phyloP scores from a whole-genome alignment of 768 basidiomycete genomes.

The Boletellus emodensis region DNA sequence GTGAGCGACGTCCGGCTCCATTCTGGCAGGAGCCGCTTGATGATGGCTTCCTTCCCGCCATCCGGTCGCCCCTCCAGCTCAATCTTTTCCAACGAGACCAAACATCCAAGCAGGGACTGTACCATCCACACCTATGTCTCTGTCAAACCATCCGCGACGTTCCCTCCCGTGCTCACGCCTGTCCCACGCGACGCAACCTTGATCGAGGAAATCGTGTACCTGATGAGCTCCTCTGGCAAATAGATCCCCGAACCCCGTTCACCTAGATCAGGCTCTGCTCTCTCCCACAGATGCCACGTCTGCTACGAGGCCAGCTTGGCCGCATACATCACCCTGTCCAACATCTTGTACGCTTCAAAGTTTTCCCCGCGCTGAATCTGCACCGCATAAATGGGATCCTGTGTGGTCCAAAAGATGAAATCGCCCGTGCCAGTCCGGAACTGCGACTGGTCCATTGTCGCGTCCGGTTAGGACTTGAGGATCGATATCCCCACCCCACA shows the following conservation, averaged over 20 bases:
- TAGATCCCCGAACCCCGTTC: conserved; percentile 85
- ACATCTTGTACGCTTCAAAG: conserved; percentile 69
- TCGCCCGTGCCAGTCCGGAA: conserved; percentile 80
- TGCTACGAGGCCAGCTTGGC: conserved; percentile 81
- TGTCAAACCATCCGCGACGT: conserved; percentile 60
- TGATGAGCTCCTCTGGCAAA: conserved; percentile 86
- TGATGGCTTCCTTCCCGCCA: conserved; percentile 71
- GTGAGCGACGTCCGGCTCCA: conserved; percentile 86
- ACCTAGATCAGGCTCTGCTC: conserved; percentile 63
- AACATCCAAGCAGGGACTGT: conserved; percentile 65
- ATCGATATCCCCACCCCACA: conserved; percentile 86
- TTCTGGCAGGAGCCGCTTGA: conserved; percentile 86
- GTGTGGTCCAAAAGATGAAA: conserved; percentile 85
- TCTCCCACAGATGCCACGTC: conserved; percentile 74
- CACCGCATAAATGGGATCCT: conserved; percentile 65
- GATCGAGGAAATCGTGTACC: conserved; percentile 79
- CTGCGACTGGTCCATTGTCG: conserved; percentile 65
- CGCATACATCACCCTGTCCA: conserved; percentile 80
- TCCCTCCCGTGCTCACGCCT: conserved; percentile 37
- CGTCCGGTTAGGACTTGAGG: conserved; percentile 77
- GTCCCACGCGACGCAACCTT: conserved; percentile 79
- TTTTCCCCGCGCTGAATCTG: conserved; percentile 52
- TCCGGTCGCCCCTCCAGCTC: conserved; percentile 70
- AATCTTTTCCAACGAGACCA: conserved; percentile 61
- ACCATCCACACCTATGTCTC: conserved; percentile 77